Conservation (phyloP, 2,329 filamentous ascomycete genomes). For the Alternaria gaisen region DNA sequence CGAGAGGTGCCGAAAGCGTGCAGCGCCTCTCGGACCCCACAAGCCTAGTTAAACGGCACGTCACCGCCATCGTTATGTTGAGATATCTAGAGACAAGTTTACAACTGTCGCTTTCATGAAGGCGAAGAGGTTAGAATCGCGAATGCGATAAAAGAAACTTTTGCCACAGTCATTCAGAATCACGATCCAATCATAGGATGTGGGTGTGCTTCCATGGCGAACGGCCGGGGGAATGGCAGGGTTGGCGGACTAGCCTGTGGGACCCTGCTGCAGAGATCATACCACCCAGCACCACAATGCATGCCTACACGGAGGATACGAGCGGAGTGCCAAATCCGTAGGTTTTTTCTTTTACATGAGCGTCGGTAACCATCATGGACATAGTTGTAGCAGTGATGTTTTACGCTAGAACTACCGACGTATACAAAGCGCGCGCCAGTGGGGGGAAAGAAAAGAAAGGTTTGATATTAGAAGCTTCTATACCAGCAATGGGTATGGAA, state of each 20-base stretch:
- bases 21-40: conserved; percentile 14
- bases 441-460: not conserved
- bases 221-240: not conserved
- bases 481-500: not conserved
- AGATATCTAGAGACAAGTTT: not conserved
- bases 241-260: not conserved
- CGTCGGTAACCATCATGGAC: not conserved
- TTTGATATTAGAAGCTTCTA: not conserved
- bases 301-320: not conserved
- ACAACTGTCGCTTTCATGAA: not conserved
- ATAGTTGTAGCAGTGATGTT: not conserved
- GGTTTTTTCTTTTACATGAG: not conserved
- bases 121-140: not conserved
- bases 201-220: not conserved
- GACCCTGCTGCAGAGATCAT: conserved; percentile 1
- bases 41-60: conserved; percentile 1
- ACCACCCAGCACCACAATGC: conserved; percentile 1
- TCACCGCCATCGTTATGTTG: conserved; percentile 2
- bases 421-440: not conserved
- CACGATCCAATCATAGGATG: not conserved
- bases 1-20: conserved; percentile 5
- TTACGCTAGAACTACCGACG: not conserved
- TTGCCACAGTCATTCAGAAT: not conserved
- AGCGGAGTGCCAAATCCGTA: not conserved
- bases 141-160: conserved; percentile 4